These are phyloP conservation scores for Cavenderia fasciculata DNA, from an alignment of 78 protist species.

Conservation along the genomic window DNA sequence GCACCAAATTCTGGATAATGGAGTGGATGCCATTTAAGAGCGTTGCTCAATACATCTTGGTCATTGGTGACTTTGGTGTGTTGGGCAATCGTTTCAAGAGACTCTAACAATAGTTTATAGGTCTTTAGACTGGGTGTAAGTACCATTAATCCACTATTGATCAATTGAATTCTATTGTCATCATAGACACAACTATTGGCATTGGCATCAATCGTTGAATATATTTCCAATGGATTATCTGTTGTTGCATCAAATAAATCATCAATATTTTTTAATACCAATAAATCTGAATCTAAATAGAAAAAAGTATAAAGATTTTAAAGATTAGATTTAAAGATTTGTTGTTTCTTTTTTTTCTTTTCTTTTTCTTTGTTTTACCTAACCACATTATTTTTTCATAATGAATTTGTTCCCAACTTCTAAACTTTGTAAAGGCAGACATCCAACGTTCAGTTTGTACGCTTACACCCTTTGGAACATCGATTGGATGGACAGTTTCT, in stretches of 20 bases:
- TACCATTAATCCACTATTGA: conserved; percentile 50
- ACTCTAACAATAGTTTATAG: background rate
- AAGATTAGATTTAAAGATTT: no score
- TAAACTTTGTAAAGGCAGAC: conserved; percentile 67
- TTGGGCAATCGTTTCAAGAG: background rate
- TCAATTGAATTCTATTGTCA: conserved; percentile 2
- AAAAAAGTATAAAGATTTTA: no score
- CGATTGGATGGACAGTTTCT: conserved; percentile 3
- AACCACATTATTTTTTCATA: conserved; percentile 51
- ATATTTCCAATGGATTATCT: background rate
- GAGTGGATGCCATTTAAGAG: conserved; percentile 23
- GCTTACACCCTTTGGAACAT: conserved; percentile 8
- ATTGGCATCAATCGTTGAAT: conserved; percentile 55
- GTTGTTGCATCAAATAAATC: conserved; percentile 9
- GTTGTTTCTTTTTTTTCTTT: no score
- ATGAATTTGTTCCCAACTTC: conserved; percentile 23
- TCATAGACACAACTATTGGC: conserved; percentile 34
- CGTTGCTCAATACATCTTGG: conserved; percentile 47
- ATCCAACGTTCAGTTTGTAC: conserved; percentile 58
- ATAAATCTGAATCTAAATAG: conserved; percentile 63
- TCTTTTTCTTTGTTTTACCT: background rate
- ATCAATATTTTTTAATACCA: conserved; percentile 19
- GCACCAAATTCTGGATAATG: conserved; percentile 49
- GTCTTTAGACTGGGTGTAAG: conserved; percentile 9
- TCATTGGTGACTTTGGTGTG: conserved; percentile 16